Percentiles rank a stretch among this genome's conserved stretches.
Conservation (phyloP, 257 asterid species). For the Fraxinus anomala region DNA sequence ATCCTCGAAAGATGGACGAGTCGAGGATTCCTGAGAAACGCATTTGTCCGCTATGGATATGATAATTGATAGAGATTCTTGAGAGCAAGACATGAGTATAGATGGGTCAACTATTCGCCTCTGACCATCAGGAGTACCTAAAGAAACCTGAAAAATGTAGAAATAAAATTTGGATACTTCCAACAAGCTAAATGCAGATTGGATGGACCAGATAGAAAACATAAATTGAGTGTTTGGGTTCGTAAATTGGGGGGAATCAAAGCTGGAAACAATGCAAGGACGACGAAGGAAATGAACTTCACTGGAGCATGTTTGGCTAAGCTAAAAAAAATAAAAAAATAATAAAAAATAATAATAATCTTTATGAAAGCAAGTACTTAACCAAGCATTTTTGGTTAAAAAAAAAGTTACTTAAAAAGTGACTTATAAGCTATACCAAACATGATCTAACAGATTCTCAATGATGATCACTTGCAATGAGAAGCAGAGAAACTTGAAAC, state of each 20-base stretch:
- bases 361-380: background rate
- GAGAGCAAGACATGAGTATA: constrained; percentile 53
- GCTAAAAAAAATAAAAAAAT: background rate
- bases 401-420: background rate
- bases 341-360: background rate
- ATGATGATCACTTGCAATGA: background rate
- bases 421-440: background rate
- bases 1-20: constrained; percentile 71
- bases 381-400: background rate
- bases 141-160: constrained; percentile 43
- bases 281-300: background rate
- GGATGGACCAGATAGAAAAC: background rate
- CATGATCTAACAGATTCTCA: background rate
- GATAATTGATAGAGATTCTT: constrained; percentile 60
- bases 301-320: background rate
- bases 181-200: background rate
- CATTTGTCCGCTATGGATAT: constrained; percentile 62
- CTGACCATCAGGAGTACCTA: constrained; percentile 48
- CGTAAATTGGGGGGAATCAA: background rate
- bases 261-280: background rate
- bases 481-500: background rate
- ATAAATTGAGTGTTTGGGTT: background rate
- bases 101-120: constrained; percentile 50
- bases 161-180: background rate
- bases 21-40: constrained; percentile 60